A percentile compares a stretch with the other conserved stretches of the same genome.
Conservation (phyloP, 257 asterid genomes). For the Solanum appendiculatum region DNA sequence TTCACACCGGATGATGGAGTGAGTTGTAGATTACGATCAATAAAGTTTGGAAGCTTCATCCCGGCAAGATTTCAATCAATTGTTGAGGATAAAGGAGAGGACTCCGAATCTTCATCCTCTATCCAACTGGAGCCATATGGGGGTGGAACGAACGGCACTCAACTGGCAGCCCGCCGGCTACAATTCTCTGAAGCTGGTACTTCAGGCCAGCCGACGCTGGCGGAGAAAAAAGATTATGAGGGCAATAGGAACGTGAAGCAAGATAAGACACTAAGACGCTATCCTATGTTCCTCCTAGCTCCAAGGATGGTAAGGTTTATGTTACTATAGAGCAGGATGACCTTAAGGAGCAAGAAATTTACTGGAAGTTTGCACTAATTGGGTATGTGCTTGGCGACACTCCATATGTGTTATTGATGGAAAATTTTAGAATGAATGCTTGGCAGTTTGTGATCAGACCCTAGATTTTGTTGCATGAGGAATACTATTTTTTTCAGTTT, state of each 20-base stretch:
- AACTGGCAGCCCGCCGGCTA: not conserved
- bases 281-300: no score
- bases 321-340: not conserved
- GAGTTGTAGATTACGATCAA: not conserved
- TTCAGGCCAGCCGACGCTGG: not conserved
- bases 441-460: no score
- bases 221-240: not conserved
- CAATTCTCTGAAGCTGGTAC: not conserved
- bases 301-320: not conserved
- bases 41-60: not conserved
- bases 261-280: no score
- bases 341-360: no score
- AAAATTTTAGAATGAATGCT: no score
- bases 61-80: not conserved
- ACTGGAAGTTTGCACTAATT: no score
- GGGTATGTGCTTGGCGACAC: no score
- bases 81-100: not conserved
- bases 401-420: no score
- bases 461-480: no score
- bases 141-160: not conserved
- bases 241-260: not conserved
- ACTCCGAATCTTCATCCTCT: not conserved
- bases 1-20: not conserved
- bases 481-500: no score
- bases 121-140: not conserved